Conservation (phyloP, 1,284 basidiomycete genomes). For the Pseudozyma hubeiensis region DNA sequence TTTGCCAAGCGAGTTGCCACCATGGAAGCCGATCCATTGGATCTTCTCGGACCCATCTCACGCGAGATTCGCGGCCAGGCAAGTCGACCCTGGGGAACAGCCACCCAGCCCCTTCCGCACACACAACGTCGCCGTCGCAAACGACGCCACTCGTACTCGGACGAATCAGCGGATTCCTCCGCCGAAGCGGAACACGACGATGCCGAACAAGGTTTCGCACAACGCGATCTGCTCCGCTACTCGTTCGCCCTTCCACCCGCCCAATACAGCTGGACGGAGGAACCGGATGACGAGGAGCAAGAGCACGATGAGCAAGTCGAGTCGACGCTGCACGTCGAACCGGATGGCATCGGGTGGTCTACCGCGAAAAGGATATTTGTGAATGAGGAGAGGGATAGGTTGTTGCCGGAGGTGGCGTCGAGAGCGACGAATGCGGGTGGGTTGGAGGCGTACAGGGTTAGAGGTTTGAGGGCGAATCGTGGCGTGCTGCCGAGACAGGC, state of each 20-base stretch:
- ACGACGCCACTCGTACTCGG: conserved; percentile 9
- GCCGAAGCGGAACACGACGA: conserved; percentile 38
- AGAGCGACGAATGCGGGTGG: conserved; percentile 4
- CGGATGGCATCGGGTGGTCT: conserved; percentile 40
- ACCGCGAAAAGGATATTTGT: conserved; percentile 38
- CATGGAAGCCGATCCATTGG: conserved; percentile 41
- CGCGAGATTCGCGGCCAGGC: conserved; percentile 47
- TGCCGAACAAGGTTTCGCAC: conserved; percentile 14
- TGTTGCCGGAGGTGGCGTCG: conserved; percentile 28
- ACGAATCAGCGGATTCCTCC: conserved; percentile 26
- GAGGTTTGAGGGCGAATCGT: conserved; percentile 22
- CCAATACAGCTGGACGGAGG: conserved; percentile 25
- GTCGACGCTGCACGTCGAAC: conserved; percentile 21
- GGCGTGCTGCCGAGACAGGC: conserved; percentile 23
- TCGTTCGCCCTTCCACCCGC: conserved; percentile 34
- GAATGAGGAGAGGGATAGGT: conserved; percentile 27
- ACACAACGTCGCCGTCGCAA: conserved; percentile 3
- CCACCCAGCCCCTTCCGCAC: neutral
- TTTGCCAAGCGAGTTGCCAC: conserved; percentile 28
- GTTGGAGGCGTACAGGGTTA: conserved; percentile 25
- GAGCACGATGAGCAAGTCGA: neutral
- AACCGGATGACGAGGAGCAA: conserved; percentile 6
- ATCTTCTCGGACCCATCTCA: conserved; percentile 33
- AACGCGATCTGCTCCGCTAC: conserved; percentile 38
- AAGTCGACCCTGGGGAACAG: conserved; percentile 25